These are phyloP conservation scores for Candida dendrica DNA, from an alignment of 805 yeast genomes.

Conservation along the genomic window DNA sequence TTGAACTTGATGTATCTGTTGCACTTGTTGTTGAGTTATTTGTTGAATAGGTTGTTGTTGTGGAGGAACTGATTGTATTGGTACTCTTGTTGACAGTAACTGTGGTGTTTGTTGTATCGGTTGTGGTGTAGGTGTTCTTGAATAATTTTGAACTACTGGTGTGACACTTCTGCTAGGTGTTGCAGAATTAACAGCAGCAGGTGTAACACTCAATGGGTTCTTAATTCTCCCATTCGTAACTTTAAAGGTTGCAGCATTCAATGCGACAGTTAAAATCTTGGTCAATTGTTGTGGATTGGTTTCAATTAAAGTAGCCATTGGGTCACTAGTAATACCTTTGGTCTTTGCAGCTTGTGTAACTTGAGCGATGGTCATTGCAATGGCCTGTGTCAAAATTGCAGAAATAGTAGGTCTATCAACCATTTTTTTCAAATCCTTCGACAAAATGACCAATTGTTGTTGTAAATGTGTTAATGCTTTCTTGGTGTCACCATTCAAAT, in stretches of 20 bases:
- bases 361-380: constrained; percentile 89
- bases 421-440: constrained; percentile 63
- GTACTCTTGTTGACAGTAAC: neutral
- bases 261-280: constrained; percentile 70
- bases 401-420: constrained; percentile 79
- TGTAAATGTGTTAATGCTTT: constrained; percentile 78
- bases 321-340: constrained; percentile 74
- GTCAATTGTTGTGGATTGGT: constrained; percentile 77
- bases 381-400: constrained; percentile 77
- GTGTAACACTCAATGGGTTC: constrained; percentile 27
- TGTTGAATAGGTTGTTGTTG: neutral
- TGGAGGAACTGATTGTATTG: neutral
- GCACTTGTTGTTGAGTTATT: too few species aligned
- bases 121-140: neutral
- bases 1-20: too few species aligned
- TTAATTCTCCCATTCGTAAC: constrained; percentile 49
- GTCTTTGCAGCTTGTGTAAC: constrained; percentile 83
- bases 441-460: constrained; percentile 73
- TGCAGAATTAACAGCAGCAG: constrained; percentile 12
- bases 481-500: constrained; percentile 32
- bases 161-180: constrained; percentile 3
- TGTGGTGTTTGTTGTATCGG: neutral
- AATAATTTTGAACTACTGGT: neutral
- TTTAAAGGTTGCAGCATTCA: constrained; percentile 66
- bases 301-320: constrained; percentile 69